Percentiles rank a stretch among this genome's conserved stretches.
phyloP scores from a whole-genome alignment of 805 yeast species.

The Hanseniaspora pseudoguilliermondii region DNA sequence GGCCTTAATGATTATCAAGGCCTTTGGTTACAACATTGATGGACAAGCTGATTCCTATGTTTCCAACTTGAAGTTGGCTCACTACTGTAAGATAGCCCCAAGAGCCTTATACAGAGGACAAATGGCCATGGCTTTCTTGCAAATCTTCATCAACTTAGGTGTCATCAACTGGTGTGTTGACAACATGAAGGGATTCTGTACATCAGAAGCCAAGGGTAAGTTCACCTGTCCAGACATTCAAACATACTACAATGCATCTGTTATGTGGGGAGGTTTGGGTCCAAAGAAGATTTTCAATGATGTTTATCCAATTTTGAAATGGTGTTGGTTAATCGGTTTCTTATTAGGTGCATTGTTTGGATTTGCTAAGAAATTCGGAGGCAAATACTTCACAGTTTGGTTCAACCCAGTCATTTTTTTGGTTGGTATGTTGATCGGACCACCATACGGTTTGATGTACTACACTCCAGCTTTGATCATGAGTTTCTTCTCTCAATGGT shows the following conservation, averaged over 20 bases:
- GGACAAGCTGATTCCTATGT: constrained; percentile 42
- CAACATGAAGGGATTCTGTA: constrained; percentile 31
- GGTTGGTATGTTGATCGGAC: constrained; percentile 38
- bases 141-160: constrained; percentile 30
- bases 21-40: constrained; percentile 42
- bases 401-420: constrained; percentile 42
- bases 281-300: constrained; percentile 46
- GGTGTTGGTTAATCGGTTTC: constrained; percentile 51
- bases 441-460: constrained; percentile 39
- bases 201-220: constrained; percentile 30
- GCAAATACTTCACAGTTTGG: constrained; percentile 23
- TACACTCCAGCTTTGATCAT: constrained; percentile 23
- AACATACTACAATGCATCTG: constrained; percentile 39
- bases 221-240: constrained; percentile 34
- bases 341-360: constrained; percentile 27
- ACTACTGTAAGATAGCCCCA: constrained; percentile 48
- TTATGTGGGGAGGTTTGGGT: constrained; percentile 49
- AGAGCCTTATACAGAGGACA: constrained; percentile 39
- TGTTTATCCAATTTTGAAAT: constrained; percentile 48
- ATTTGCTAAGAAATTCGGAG: constrained; percentile 20
- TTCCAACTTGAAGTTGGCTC: constrained; percentile 43
- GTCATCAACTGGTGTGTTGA: constrained; percentile 33
- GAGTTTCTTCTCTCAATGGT: constrained; percentile 36
- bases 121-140: constrained; percentile 30
- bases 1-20: constrained; percentile 43